phyloP scores from a whole-genome alignment of 2,329 filamentous ascomycete genomes.

The Tolypocladium amazonense region DNA sequence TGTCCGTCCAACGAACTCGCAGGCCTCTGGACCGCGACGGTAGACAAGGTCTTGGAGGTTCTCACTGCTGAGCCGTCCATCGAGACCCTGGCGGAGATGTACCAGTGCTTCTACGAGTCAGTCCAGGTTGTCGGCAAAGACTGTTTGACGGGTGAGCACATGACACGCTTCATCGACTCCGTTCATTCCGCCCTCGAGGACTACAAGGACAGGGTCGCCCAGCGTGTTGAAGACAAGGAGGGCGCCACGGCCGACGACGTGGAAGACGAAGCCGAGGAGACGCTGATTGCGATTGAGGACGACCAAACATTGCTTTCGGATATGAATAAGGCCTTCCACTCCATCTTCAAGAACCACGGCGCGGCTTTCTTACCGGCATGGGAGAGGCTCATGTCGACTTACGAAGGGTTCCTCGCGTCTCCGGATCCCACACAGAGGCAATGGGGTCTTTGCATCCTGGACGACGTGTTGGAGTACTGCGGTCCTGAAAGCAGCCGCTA shows the following conservation, averaged over 20 bases:
- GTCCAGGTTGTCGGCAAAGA: slow-evolving; percentile 87
- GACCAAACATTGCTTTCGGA: slow-evolving; percentile 94
- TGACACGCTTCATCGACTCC: slow-evolving; percentile 78
- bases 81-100: slow-evolving; percentile 96
- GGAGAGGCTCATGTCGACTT: slow-evolving; percentile 77
- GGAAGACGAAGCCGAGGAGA: slow-evolving; percentile 81
- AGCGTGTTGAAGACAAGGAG: slow-evolving; percentile 73
- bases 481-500: slow-evolving; percentile 82
- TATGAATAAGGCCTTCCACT: slow-evolving; percentile 99
- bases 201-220: slow-evolving; percentile 77
- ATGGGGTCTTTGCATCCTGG: slow-evolving; percentile 98
- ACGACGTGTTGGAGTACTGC: slow-evolving; percentile 96
- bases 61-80: slow-evolving; percentile 89
- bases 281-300: slow-evolving; percentile 86
- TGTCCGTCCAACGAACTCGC: slow-evolving; percentile 66
- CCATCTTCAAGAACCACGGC: slow-evolving; percentile 95
- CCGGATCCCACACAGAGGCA: slow-evolving; percentile 83
- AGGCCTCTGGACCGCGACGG: slow-evolving; percentile 75
- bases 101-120: slow-evolving; percentile 98
- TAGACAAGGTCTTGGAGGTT: slow-evolving; percentile 87
- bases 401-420: slow-evolving; percentile 74
- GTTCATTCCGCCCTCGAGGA: slow-evolving; percentile 82
- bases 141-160: slow-evolving; percentile 66
- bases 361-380: slow-evolving; percentile 75
- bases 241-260: slow-evolving; percentile 69